phyloP scores from a whole-genome alignment of 805 yeast genomes.

The Yamadazyma paraphyllophila region DNA sequence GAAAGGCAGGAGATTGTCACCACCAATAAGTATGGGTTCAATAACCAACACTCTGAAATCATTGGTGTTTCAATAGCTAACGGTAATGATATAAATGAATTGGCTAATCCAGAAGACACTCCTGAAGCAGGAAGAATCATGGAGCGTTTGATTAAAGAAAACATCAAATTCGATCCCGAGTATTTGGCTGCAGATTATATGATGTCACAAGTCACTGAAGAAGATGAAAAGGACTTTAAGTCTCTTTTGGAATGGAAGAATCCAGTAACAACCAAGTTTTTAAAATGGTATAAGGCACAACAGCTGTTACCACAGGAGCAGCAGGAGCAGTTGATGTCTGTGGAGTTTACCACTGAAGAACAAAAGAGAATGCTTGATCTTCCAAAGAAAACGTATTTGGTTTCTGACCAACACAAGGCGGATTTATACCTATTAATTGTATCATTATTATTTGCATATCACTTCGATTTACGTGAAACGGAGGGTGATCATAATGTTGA shows the following conservation, averaged over 20 bases:
- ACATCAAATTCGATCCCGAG: conserved; percentile 79
- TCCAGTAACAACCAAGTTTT: conserved; percentile 42
- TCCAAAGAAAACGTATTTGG: conserved; percentile 60
- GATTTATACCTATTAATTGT: conserved; percentile 62
- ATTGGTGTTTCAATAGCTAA: conserved; percentile 65
- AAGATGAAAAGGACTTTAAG: conserved; percentile 47
- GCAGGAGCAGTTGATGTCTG: conserved; percentile 30
- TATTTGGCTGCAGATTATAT: conserved; percentile 82
- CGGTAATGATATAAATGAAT: conserved; percentile 91
- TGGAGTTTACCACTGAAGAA: conserved; percentile 59
- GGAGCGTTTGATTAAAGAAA: conserved; percentile 66
- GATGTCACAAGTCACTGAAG: conserved; percentile 56
- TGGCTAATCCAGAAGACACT: conserved; percentile 75
- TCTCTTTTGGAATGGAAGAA: conserved; percentile 52
- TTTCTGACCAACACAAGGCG: conserved; percentile 47
- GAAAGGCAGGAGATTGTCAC: conserved; percentile 26
- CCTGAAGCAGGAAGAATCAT: conserved; percentile 55
- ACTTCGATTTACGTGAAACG: conserved; percentile 73
- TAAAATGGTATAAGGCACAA: conserved; percentile 48
- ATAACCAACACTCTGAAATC: conserved; percentile 58
- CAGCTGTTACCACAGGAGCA: conserved; percentile 23
- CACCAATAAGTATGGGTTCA: conserved; percentile 66
- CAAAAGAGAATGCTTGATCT: conserved; percentile 65
- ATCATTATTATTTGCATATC: conserved; percentile 67
- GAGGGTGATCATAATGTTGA: conserved; percentile 73